phyloP scores from a whole-genome alignment of 768 basidiomycete species.

The Trametes cinnabarina region DNA sequence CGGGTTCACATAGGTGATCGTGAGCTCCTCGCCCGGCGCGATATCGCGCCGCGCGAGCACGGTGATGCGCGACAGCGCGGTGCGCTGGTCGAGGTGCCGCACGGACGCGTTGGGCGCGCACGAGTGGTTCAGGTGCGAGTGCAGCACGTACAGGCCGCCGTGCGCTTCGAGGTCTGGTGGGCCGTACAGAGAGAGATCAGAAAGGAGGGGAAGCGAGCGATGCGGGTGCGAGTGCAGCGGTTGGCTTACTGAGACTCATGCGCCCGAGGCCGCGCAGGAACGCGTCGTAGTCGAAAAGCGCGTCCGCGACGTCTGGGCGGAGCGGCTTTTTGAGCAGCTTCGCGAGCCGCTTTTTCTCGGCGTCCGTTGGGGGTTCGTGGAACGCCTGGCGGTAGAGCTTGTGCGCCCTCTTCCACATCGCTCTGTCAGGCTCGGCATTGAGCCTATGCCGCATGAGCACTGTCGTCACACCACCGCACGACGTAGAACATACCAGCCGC shows the following conservation, averaged over 20 bases:
- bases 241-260: constrained; percentile 75
- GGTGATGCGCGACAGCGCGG: constrained; percentile 70
- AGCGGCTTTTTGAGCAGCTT: constrained; percentile 50
- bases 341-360: constrained; percentile 57
- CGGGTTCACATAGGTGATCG: constrained; percentile 79
- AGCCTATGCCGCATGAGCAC: constrained; percentile 25
- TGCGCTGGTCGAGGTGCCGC: constrained; percentile 69
- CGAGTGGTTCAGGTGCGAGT: constrained; percentile 85
- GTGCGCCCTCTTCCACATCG: constrained; percentile 67
- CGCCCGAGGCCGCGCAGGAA: constrained; percentile 72
- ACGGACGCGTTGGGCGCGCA: constrained; percentile 80
- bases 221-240: not conserved
- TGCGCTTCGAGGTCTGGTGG: constrained; percentile 70
- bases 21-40: constrained; percentile 67
- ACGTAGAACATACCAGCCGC: constrained; percentile 39
- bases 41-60: constrained; percentile 67
- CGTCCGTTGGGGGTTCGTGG: constrained; percentile 47
- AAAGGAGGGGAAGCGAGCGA: not conserved
- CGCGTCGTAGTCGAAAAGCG: constrained; percentile 73
- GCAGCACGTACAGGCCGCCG: constrained; percentile 81
- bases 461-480: not conserved
- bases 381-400: constrained; percentile 60
- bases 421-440: constrained; percentile 55
- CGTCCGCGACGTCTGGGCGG: constrained; percentile 47
- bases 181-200: no score